Percentiles rank a stretch among this genome's conserved stretches.
Conservation (phyloP, 2,329 filamentous ascomycete species). For the Didymella exigua region DNA sequence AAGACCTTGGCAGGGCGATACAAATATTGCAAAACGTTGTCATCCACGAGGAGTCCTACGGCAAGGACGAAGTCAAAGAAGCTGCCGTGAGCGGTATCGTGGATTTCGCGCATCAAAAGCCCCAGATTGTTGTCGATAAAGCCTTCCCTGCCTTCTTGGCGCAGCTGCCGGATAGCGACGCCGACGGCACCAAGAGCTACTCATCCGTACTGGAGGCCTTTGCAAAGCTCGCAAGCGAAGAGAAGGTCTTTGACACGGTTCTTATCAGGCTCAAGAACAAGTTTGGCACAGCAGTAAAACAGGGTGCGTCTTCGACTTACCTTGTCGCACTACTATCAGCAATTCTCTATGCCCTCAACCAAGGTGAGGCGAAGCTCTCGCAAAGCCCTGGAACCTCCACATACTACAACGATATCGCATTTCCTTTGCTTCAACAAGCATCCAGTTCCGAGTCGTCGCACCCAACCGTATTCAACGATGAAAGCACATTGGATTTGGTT, state of each 20-base stretch:
- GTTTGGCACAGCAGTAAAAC: constrained; percentile 61
- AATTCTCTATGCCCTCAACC: constrained; percentile 65
- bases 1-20: constrained; percentile 57
- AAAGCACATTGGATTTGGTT: constrained; percentile 62
- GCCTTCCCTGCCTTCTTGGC: constrained; percentile 71
- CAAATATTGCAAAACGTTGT: constrained; percentile 67
- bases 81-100: constrained; percentile 64
- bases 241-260: constrained; percentile 67
- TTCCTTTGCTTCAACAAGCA: constrained; percentile 50
- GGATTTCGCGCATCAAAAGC: constrained; percentile 66
- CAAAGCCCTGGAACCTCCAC: constrained; percentile 45
- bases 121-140: constrained; percentile 66
- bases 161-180: constrained; percentile 63
- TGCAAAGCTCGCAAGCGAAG: constrained; percentile 67
- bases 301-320: constrained; percentile 59
- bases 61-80: constrained; percentile 62
- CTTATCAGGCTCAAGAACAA: constrained; percentile 68
- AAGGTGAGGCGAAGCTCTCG: constrained; percentile 59
- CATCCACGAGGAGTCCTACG: constrained; percentile 62
- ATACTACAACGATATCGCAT: constrained; percentile 56
- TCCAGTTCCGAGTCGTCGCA: constrained; percentile 42
- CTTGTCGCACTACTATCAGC: constrained; percentile 65
- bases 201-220: constrained; percentile 66
- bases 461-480: constrained; percentile 50
- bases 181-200: constrained; percentile 55